These are phyloP conservation scores for Allomyces macrogynus DNA, from an alignment of 192 early-diverging fungal genomes.

Conservation along the genomic window DNA sequence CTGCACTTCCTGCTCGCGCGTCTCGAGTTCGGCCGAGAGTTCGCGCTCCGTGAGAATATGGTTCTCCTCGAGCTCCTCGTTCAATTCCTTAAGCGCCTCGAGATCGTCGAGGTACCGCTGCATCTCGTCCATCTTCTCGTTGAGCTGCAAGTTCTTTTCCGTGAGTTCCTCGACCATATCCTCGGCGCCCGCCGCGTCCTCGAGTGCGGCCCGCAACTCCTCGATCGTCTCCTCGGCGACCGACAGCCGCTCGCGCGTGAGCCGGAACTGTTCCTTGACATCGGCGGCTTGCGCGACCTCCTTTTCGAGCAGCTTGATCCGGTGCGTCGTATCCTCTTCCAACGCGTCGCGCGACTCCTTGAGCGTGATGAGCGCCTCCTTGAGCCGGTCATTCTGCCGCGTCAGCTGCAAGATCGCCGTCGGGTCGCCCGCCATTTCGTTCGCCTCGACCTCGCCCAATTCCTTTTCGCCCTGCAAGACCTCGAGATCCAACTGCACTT, in stretches of 20 bases:
- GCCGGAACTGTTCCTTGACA: conserved; percentile 22
- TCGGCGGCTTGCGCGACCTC: conserved; percentile 39
- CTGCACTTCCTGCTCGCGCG: not conserved
- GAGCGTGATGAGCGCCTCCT: conserved; percentile 59
- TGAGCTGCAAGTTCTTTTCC: conserved; percentile 60
- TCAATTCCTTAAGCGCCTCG: conserved; percentile 67
- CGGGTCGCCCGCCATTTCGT: conserved; percentile 4
- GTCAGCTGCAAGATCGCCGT: conserved; percentile 47
- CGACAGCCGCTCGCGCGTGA: conserved; percentile 27
- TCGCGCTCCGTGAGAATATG: conserved; percentile 75
- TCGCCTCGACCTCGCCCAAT: conserved; percentile 11
- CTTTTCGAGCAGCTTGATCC: conserved; percentile 47
- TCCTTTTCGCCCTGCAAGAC: conserved; percentile 35
- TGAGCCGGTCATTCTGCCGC: conserved; percentile 67
- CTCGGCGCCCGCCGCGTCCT: conserved; percentile 61
- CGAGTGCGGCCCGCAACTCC: conserved; percentile 57
- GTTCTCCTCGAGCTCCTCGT: conserved; percentile 83
- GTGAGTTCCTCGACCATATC: conserved; percentile 67
- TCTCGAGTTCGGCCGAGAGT: conserved; percentile 62
- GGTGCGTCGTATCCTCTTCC: conserved; percentile 40
- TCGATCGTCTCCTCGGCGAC: conserved; percentile 56
- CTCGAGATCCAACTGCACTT: conserved; percentile 47
- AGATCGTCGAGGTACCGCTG: conserved; percentile 59
- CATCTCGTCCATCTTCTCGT: conserved; percentile 54
- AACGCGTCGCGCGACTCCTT: conserved; percentile 65